Conservation (phyloP, 805 yeast genomes). For the Yarrowia osloensis region DNA sequence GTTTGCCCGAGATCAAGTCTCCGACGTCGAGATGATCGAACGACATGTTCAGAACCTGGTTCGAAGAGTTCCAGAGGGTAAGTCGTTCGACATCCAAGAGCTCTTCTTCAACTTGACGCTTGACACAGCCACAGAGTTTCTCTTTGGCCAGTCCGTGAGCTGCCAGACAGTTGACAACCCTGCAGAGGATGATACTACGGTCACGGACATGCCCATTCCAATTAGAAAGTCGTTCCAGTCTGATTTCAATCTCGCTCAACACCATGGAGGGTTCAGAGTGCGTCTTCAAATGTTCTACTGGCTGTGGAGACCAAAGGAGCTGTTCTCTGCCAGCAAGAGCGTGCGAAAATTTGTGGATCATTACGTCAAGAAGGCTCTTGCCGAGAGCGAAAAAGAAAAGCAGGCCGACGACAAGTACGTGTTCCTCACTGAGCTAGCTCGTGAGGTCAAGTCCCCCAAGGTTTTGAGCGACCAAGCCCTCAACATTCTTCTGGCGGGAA, state of each 20-base stretch:
- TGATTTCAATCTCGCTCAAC: slow-evolving; percentile 37
- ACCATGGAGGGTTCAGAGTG: slow-evolving; percentile 32
- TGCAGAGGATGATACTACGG: slow-evolving; percentile 28
- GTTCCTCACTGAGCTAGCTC: slow-evolving; percentile 52
- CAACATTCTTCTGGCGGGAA: slow-evolving; percentile 55
- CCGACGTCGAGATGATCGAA: slow-evolving; percentile 38
- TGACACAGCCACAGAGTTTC: slow-evolving; percentile 44
- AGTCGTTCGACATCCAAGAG: slow-evolving; percentile 38
- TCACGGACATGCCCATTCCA: slow-evolving; percentile 1
- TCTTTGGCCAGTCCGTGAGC: slow-evolving; percentile 42
- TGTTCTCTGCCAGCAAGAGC: slow-evolving; percentile 42
- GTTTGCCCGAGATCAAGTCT: slow-evolving; percentile 42
- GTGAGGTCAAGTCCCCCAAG: slow-evolving; percentile 51
- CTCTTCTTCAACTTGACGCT: slow-evolving; percentile 41
- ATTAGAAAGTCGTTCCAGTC: slow-evolving; percentile 28
- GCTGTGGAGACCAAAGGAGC: slow-evolving; percentile 29
- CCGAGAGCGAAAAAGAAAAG: slow-evolving; percentile 34
- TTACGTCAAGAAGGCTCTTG: slow-evolving; percentile 46
- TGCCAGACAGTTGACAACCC: slow-evolving; percentile 33
- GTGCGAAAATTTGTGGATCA: slow-evolving; percentile 45
- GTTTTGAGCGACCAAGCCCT: slow-evolving; percentile 54
- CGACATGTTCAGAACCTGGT: slow-evolving; percentile 37
- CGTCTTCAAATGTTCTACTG: slow-evolving; percentile 35
- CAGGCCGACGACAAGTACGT: slow-evolving; percentile 46
- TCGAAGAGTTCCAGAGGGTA: neutral